These are phyloP conservation scores for Malassezia sympodialis DNA, from an alignment of 1,284 basidiomycete genomes.

Conservation along the genomic window DNA sequence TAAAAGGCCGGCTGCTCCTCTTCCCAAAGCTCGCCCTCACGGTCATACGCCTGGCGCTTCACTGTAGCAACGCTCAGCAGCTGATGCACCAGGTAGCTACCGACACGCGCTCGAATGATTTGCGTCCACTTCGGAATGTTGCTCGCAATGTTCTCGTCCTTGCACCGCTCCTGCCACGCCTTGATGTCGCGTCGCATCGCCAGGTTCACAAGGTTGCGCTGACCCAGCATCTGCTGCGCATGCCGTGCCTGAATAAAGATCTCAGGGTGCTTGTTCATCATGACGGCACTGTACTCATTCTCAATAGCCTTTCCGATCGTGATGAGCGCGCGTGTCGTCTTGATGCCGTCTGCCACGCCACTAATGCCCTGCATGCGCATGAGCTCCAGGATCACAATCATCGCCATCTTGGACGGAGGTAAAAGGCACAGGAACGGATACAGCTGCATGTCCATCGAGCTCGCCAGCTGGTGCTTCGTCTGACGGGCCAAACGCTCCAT, in stretches of 20 bases:
- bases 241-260: slow-evolving; percentile 30
- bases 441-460: slow-evolving; percentile 27
- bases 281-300: slow-evolving; percentile 53
- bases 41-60: slow-evolving; percentile 52
- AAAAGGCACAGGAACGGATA: slow-evolving; percentile 66
- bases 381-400: slow-evolving; percentile 80
- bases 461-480: neutral
- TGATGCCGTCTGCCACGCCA: slow-evolving; percentile 75
- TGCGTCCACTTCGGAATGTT: slow-evolving; percentile 70
- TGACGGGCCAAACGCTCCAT: slow-evolving; percentile 20
- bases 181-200: slow-evolving; percentile 33
- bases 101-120: slow-evolving; percentile 62
- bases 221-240: slow-evolving; percentile 23
- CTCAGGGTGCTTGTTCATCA: slow-evolving; percentile 30
- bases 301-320: slow-evolving; percentile 75
- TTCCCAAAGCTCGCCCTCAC: slow-evolving; percentile 38
- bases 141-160: slow-evolving; percentile 51
- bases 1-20: slow-evolving; percentile 86
- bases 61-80: slow-evolving; percentile 76
- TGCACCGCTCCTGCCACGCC: slow-evolving; percentile 53
- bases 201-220: slow-evolving; percentile 28
- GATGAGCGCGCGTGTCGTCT: slow-evolving; percentile 74
- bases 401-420: slow-evolving; percentile 66
- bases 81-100: slow-evolving; percentile 70
- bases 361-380: slow-evolving; percentile 73